A percentile compares a stretch with the other conserved stretches of the same genome.
These are phyloP conservation scores for Trichophyton mentagrophytes DNA, from an alignment of 2,329 filamentous ascomycete species.

Conservation along the genomic window DNA sequence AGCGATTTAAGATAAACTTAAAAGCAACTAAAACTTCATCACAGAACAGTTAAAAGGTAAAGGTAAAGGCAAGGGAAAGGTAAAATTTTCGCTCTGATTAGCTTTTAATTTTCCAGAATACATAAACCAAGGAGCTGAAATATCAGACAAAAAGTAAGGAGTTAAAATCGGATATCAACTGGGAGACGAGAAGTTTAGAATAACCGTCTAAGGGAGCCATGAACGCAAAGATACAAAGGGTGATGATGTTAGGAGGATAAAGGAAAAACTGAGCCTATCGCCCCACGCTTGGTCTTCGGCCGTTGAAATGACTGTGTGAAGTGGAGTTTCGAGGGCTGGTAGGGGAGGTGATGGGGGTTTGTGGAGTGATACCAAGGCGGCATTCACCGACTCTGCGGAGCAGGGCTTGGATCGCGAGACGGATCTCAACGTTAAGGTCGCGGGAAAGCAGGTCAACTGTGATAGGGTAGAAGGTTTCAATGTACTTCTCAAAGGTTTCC, in stretches of 20 bases:
- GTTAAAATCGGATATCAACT: neutral
- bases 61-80: neutral
- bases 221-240: neutral
- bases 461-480: constrained; percentile 74
- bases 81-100: neutral
- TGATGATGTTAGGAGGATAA: neutral
- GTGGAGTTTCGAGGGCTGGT: constrained; percentile 26
- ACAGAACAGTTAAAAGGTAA: neutral
- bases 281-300: neutral
- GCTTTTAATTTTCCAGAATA: constrained; percentile 3
- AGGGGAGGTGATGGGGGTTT: constrained; percentile 19
- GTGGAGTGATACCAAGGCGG: constrained; percentile 36
- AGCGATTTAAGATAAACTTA: neutral
- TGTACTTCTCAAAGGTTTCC: constrained; percentile 65
- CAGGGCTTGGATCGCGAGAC: constrained; percentile 62
- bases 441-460: constrained; percentile 69
- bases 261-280: neutral
- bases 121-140: constrained; percentile 1
- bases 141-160: neutral
- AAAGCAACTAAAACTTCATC: neutral
- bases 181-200: neutral
- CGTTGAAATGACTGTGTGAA: constrained; percentile 20
- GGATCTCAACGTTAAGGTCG: constrained; percentile 68
- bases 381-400: constrained; percentile 75
- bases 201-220: neutral